Evolutionary conservation across 2,329 filamentous ascomycete genomes (phyloP).

Genomic region (Penicillium sp.): DNA sequence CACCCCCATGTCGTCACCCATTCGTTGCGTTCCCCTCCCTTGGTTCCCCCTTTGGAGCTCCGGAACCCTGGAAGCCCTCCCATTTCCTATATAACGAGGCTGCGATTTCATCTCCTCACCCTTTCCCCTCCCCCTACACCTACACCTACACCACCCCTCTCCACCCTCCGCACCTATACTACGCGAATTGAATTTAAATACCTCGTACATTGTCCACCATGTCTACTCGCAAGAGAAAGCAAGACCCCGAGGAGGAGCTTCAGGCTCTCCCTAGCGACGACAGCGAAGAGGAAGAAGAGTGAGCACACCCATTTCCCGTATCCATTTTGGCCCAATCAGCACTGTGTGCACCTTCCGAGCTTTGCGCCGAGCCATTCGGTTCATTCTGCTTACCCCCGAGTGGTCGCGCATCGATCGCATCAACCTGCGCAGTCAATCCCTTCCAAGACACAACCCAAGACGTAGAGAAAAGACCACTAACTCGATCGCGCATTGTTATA

Average conservation of each 20-base stretch:
- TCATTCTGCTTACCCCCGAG: neutral
- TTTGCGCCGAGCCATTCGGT: neutral
- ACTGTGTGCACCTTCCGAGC: neutral
- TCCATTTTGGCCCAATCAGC: neutral
- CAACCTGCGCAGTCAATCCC: neutral
- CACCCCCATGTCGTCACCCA: slow-evolving; percentile 22
- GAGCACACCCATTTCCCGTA: slow-evolving; percentile 23
- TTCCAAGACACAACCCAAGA: neutral
- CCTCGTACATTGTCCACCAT: slow-evolving; percentile 39
- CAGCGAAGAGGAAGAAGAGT: slow-evolving; percentile 53
- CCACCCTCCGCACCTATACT: slow-evolving; percentile 25
- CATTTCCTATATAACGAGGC: neutral
- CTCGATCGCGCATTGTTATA: slow-evolving; percentile 17
- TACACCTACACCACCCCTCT: slow-evolving; percentile 11
- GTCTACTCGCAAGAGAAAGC: slow-evolving; percentile 52
- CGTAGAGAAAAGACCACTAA: neutral
- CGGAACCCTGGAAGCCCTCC: slow-evolving; percentile 12
- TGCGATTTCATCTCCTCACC: slow-evolving; percentile 8
- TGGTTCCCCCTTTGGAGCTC: slow-evolving; percentile 10
- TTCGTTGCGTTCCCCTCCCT: slow-evolving; percentile 13
- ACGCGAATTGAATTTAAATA: slow-evolving; percentile 1
- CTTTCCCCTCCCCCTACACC: slow-evolving; percentile 17
- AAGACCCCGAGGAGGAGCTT: slow-evolving; percentile 50
- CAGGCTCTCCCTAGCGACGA: slow-evolving; percentile 50
- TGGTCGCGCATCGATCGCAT: slow-evolving; percentile 7